Evolutionary conservation across 1,284 basidiomycete species (phyloP).

Genomic region (Tetrapyrgos nigripes): DNA sequence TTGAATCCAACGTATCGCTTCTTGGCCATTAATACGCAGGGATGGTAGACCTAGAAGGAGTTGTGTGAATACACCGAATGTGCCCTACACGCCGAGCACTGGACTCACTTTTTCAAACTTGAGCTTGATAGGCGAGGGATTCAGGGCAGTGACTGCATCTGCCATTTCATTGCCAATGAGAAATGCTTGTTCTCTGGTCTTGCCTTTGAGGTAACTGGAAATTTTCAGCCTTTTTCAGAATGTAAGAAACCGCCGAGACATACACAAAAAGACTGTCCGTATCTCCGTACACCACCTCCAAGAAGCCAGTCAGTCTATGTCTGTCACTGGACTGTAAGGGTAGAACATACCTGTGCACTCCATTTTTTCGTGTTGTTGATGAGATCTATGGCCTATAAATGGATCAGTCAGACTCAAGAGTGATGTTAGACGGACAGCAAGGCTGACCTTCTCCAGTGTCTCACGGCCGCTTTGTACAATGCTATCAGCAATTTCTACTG

Average conservation of each 20-base stretch:
- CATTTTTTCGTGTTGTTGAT: slow-evolving; percentile 85
- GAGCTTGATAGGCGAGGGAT: slow-evolving; percentile 92
- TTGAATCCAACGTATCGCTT: slow-evolving; percentile 98
- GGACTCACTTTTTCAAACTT: slow-evolving; percentile 92
- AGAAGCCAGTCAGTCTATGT: neutral
- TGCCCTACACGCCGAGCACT: neutral
- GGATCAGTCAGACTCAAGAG: slow-evolving; percentile 2
- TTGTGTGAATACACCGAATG: neutral
- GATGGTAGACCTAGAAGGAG: slow-evolving; percentile 81
- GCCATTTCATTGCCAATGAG: slow-evolving; percentile 92
- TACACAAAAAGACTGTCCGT: slow-evolving; percentile 94
- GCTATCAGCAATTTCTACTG: slow-evolving; percentile 96
- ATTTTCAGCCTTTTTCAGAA: neutral
- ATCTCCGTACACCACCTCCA: slow-evolving; percentile 93
- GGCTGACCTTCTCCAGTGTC: slow-evolving; percentile 87
- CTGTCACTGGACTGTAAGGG: neutral
- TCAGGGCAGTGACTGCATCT: slow-evolving; percentile 83
- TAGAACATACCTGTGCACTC: slow-evolving; percentile 71
- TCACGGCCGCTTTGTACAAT: slow-evolving; percentile 97
- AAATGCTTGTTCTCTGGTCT: slow-evolving; percentile 94
- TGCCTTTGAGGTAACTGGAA: slow-evolving; percentile 76
- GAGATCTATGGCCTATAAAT: slow-evolving; percentile 75
- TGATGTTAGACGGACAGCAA: neutral
- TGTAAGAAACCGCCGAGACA: slow-evolving; percentile 16
- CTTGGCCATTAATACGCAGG: slow-evolving; percentile 93